These are phyloP conservation scores for Penicillium capsulatum DNA, from an alignment of 2,329 filamentous ascomycete genomes.

Conservation along the genomic window DNA sequence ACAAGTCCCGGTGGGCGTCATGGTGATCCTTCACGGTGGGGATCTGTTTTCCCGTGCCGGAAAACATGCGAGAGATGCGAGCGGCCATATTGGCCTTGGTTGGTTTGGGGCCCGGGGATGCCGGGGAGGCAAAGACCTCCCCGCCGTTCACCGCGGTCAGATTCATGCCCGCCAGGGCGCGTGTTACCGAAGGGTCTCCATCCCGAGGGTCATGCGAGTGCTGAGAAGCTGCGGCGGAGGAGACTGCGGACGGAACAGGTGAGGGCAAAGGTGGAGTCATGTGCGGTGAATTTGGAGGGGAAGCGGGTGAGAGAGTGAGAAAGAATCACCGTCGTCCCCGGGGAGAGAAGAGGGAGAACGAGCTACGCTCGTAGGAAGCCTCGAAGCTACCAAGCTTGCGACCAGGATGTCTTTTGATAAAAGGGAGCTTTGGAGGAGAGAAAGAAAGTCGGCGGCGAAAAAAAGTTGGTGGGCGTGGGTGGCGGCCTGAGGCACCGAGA, in stretches of 20 bases:
- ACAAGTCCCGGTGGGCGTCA: conserved; percentile 32
- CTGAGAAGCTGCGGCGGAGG: conserved; percentile 40
- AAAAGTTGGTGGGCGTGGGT: conserved; percentile 10
- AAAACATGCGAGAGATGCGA: conserved; percentile 47
- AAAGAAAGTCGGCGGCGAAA: conserved; percentile 13
- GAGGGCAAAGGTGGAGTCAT: conserved; percentile 42
- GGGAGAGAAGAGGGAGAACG: conserved; percentile 14
- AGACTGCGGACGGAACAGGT: conserved; percentile 44
- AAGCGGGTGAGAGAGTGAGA: conserved; percentile 11
- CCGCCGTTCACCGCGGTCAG: conserved; percentile 35
- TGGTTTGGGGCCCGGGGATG: conserved; percentile 29
- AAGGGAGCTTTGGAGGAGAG: conserved; percentile 9
- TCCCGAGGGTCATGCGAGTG: conserved; percentile 37
- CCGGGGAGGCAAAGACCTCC: conserved; percentile 28
- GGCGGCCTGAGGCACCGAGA: conserved; percentile 18
- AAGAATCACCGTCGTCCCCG: conserved; percentile 24
- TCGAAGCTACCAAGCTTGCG: conserved; percentile 7
- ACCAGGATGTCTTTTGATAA: conserved; percentile 1
- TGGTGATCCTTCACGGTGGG: conserved; percentile 24
- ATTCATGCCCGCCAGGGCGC: conserved; percentile 42
- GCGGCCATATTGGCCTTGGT: conserved; percentile 43
- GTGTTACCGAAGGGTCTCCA: conserved; percentile 43
- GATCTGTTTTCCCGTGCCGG: conserved; percentile 36
- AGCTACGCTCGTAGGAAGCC: conserved; percentile 18
- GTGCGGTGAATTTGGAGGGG: conserved; percentile 30